Conservation (phyloP, 345 rosid species). For the Xanthoceras sorbifolium region DNA sequence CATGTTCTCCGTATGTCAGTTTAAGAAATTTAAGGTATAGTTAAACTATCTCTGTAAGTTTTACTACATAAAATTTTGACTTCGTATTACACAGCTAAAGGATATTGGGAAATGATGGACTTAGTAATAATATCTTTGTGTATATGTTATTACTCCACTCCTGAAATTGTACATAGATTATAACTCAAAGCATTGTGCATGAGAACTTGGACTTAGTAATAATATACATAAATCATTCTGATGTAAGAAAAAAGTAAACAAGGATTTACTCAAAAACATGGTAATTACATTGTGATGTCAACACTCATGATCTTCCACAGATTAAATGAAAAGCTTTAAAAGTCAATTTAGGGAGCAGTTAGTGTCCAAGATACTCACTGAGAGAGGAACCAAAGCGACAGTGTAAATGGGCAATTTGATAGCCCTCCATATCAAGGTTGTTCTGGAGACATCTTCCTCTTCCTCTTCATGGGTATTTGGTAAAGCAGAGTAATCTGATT, state of each 20-base stretch:
- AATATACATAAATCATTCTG: not conserved
- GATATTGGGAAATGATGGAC: too few species aligned
- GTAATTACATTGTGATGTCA: not conserved
- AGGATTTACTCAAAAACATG: not conserved
- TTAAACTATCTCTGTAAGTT: too few species aligned
- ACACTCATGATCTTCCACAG: not conserved
- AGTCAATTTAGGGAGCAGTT: not conserved
- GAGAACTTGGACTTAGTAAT: not conserved
- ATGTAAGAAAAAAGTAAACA: not conserved
- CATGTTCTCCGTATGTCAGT: too few species aligned
- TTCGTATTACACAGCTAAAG: too few species aligned
- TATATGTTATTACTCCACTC: too few species aligned
- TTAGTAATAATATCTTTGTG: too few species aligned
- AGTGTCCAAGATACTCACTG: conserved; percentile 48
- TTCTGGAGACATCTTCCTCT: conserved; percentile 50
- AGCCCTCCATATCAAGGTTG: conserved; percentile 87
- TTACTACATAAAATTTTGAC: too few species aligned
- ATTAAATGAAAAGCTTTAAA: not conserved
- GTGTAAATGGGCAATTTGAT: conserved; percentile 80
- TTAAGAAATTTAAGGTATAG: too few species aligned
- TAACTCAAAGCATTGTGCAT: too few species aligned
- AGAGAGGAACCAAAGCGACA: conserved; percentile 85
- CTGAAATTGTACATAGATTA: not conserved
- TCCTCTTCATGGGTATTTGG: conserved; percentile 21
- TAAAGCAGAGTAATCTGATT: conserved; percentile 6